Base-by-base conservation (phyloP, 148 eudicot species). In the Arctostaphylos glauca region DNA sequence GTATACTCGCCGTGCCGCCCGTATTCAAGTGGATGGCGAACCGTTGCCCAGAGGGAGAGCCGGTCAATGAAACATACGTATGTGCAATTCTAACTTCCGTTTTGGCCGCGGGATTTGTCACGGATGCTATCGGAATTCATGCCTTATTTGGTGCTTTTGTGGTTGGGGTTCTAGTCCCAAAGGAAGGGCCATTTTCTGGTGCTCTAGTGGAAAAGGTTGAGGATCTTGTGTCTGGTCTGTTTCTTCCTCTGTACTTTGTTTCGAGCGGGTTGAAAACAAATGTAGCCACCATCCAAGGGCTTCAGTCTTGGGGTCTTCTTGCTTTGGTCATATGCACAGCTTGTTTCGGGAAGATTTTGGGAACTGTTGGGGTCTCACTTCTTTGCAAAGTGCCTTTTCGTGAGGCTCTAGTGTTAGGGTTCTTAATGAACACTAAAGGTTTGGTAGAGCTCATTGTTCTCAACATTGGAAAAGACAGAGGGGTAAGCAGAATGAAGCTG, bases 401-500 rank as follows among this genome's bases (percentile, higher is more conserved):
- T 5, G 95, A 94, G 90, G 81, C 98, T 43, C 23, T 94, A 8
- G 91, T 94, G 62, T 91, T 92, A 38, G 95, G 98, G 19, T 75
- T 92, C 54, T 77, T 94, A 56, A 94, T 94, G 98, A 94, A 94
- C 81, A 94, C 90, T 81, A 94, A 94, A 89, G 97, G 97, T 58
- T 81, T 94, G 55, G 95, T 92, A 12, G 95, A 94, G 88, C 91
- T 91, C 68, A 94, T 92, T 66, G 98, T 94, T 54, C 89, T 94
- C 74, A 94, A 94, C 86, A 94, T 94, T 77, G 98, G 95, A 46
- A 94, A 88, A 88, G 95, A 94, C 76, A 85, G 92, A 79, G 88
- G 88, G 94, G 98, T 92, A 81, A 76, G 80, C 7, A 3, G 15
- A 6, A 16, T 41, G 4, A 2, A 77, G 6, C 50, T 58, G 21